phyloP scores from a whole-genome alignment of 1,139 yeast species.

The Zygoascus hellenicus region DNA sequence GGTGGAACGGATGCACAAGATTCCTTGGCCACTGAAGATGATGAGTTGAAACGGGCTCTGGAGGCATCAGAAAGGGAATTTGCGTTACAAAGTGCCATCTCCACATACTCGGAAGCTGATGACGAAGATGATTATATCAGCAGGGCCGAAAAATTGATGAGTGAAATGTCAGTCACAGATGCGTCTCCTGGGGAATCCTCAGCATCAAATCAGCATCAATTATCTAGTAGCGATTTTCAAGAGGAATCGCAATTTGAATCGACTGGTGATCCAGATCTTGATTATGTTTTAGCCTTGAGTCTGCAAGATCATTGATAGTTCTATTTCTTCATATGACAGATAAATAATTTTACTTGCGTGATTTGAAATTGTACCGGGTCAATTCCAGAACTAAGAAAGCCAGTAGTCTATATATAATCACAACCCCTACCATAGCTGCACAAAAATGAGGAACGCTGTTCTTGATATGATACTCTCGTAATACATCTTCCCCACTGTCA shows the following conservation, averaged over 20 bases:
- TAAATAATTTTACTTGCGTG: slow-evolving; percentile 1
- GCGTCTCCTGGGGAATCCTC: too few species aligned
- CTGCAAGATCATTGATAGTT: slow-evolving; percentile 14
- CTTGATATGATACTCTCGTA: slow-evolving; percentile 41
- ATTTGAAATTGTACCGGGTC: slow-evolving; percentile 23
- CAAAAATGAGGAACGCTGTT: slow-evolving; percentile 32
- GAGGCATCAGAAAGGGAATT: slow-evolving; percentile 19
- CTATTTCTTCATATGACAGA: background rate
- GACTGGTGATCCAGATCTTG: slow-evolving; percentile 15
- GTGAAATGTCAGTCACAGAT: too few species aligned
- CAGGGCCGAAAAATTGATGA: too few species aligned
- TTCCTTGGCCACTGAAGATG: slow-evolving; percentile 29
- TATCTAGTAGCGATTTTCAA: too few species aligned
- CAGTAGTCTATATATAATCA: slow-evolving; percentile 34
- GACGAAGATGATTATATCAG: slow-evolving; percentile 6
- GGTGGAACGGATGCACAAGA: slow-evolving; percentile 19
- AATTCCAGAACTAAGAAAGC: slow-evolving; percentile 33
- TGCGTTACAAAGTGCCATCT: background rate
- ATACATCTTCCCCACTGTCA: slow-evolving; percentile 45
- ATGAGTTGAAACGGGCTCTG: slow-evolving; percentile 23
- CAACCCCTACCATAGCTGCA: slow-evolving; percentile 33
- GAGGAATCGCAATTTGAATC: background rate
- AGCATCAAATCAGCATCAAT: too few species aligned
- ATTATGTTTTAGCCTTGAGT: slow-evolving; percentile 16
- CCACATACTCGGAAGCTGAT: background rate